Base-by-base conservation (phyloP, 1,284 basidiomycete genomes). In the Sparassis latifolia region DNA sequence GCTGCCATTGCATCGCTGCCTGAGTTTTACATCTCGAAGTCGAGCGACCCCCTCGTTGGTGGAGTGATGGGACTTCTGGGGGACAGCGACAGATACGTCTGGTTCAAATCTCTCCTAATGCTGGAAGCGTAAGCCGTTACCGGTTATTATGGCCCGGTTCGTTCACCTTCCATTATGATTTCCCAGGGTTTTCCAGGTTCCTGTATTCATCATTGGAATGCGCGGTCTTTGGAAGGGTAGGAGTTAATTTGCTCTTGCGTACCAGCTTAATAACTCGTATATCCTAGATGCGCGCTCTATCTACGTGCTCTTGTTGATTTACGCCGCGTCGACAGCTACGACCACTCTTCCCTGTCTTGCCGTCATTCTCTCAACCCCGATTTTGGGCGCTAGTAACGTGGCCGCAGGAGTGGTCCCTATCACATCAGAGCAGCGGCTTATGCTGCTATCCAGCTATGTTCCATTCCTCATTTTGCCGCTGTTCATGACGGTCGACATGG, bases 291-390 rank as follows among this genome's bases (percentile, higher is more conserved):
- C 58, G 5, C 50, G 51, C 20, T 50, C 58, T n/a, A 56, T 50
- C 58, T 82, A 82, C 69, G 53, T 74, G 67, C 69, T 81, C 20
- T 69, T 94, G 3, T 69, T 89, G 4, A 65, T 84, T 33, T 94
- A 93, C 64, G 88, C 77, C 30, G 86, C 88, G 0, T 89, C 86
- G 0, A 86, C 89, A 0, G 74, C 80, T 0, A 92, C 89, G 0
- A 91, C 89, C 0, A 84, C 85, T 2, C 65, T 90, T 12, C 80
- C 91, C 0, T 89, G 86, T 58, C 64, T 93, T 45, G 66, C 75
- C 2, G 72, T 79, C 30, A 64, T 92, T 40, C 62, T 89, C 29
- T 62, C 69, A 7, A 73, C 73, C 2, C 76, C 77, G 0, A 56
- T 63, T 20, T 67, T 70, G 2, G 62, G 65, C 30, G 46, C 59